Base-by-base conservation (phyloP, 2,329 filamentous ascomycete species). In the Fusarium heterosporum region DNA sequence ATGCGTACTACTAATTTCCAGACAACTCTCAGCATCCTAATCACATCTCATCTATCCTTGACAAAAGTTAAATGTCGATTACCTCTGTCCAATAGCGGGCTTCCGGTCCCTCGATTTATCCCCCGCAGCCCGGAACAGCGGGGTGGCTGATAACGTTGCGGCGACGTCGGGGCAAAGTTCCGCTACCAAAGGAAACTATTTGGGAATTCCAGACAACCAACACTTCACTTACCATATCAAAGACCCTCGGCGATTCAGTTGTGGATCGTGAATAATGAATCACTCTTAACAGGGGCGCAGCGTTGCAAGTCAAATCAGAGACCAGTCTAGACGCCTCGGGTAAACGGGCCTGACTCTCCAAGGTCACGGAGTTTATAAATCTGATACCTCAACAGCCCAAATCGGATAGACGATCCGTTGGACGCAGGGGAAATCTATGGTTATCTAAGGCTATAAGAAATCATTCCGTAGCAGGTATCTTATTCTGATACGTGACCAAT, bases 61-160 rank as follows among this genome's bases (percentile, higher is more conserved):
- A 32, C 55, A 45, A 61, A 61, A 16, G 41, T 49, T 42, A 50
- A 48, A 46, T 38, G 32, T 34, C 51, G 16, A 36, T 45, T 38
- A 38, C 42, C 43, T 22, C 41, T 9, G 39, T 52, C 58, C 36
- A 56, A 58, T 48, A 56, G 51, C 50, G 50, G 50, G 39, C 14
- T 61, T 28, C 38, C n/a, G 26, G 45, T 17, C 30, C 43, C 36
- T 14, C 52, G 42, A 41, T 41, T 30, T 40, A 36, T 66, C 47
- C 62, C 65, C 66, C 62, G 50, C 61, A 64, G 45, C 47, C 42
- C 38, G 46, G 57, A 60, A 70, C 70, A 54, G 70, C 68, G 70
- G 70, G 70, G 68, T 68, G 60, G 54, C 61, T 72, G 68, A 70
- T 64, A 69, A 66, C 54, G 64, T 69, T 69, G 39, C 41, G 66